Percentiles rank a stretch among this genome's conserved stretches.
phyloP scores from a whole-genome alignment of 2,329 filamentous ascomycete genomes.

The Epichloe festucae region DNA sequence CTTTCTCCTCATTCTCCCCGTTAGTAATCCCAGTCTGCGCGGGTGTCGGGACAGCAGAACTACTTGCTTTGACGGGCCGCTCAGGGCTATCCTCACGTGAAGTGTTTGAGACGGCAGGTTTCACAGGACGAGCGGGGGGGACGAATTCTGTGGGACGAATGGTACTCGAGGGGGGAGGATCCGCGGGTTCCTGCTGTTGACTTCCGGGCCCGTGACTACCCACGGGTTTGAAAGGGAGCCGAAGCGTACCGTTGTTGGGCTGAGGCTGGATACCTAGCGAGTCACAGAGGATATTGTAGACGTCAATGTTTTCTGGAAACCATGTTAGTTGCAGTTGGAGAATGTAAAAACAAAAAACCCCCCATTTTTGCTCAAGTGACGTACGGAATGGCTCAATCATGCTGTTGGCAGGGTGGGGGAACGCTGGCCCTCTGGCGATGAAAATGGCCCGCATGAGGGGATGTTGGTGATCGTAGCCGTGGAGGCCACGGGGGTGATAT shows the following conservation, averaged over 20 bases:
- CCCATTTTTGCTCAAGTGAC: constrained; percentile 20
- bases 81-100: background rate
- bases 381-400: constrained; percentile 70
- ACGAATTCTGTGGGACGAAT: constrained; percentile 1
- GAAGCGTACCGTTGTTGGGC: constrained; percentile 79
- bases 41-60: background rate
- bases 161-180: constrained; percentile 24
- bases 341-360: background rate
- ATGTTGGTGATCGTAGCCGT: constrained; percentile 91
- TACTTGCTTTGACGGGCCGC: constrained; percentile 1
- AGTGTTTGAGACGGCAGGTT: background rate
- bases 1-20: constrained; percentile 4
- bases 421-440: constrained; percentile 80
- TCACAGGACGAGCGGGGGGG: background rate
- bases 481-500: constrained; percentile 74
- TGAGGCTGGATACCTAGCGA: constrained; percentile 60
- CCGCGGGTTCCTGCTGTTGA: constrained; percentile 33
- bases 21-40: background rate
- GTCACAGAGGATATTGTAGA: constrained; percentile 92
- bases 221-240: constrained; percentile 52
- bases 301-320: constrained; percentile 69
- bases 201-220: constrained; percentile 46
- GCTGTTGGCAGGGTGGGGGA: constrained; percentile 73
- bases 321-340: constrained; percentile 13
- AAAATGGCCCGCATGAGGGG: constrained; percentile 96